Evolutionary conservation across 345 rosid genomes (phyloP).

Genomic region (Linum usitatissimum): DNA sequence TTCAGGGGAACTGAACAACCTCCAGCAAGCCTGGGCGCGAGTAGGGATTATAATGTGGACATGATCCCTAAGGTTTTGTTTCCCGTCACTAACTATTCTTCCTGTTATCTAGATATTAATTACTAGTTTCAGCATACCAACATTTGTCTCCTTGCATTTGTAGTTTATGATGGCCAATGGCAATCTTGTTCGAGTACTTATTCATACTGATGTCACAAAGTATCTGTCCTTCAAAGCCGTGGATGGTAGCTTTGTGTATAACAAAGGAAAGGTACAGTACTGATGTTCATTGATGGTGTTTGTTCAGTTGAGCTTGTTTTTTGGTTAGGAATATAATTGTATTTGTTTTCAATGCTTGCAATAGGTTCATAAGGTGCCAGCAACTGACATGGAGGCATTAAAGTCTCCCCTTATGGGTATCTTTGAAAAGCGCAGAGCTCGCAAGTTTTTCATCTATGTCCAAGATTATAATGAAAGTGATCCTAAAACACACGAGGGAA

Average conservation of each 20-base stretch:
- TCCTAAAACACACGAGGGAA: slow-evolving; percentile 86
- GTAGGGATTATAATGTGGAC: slow-evolving; percentile 95
- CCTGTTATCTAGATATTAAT: background rate
- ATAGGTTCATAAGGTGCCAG: slow-evolving; percentile 95
- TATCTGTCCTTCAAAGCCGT: slow-evolving; percentile 90
- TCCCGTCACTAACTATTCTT: background rate
- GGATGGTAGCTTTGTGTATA: slow-evolving; percentile 89
- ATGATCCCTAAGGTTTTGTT: slow-evolving; percentile 83
- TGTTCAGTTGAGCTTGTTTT: background rate
- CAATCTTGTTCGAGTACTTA: slow-evolving; percentile 93
- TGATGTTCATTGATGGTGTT: background rate
- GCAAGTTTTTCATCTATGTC: slow-evolving; percentile 80
- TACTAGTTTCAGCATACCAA: background rate
- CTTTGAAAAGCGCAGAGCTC: slow-evolving; percentile 95
- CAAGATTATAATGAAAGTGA: slow-evolving; percentile 74
- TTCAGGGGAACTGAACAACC: slow-evolving; percentile 83
- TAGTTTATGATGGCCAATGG: slow-evolving; percentile 99
- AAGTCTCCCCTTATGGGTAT: slow-evolving; percentile 96
- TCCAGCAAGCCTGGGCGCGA: slow-evolving; percentile 83
- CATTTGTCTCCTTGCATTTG: slow-evolving; percentile 9
- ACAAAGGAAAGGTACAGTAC: slow-evolving; percentile 75
- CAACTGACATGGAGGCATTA: slow-evolving; percentile 90
- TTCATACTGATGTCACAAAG: slow-evolving; percentile 89
- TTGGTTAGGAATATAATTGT: background rate
- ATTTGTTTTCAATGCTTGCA: background rate